Conservation (phyloP, 768 basidiomycete species). For the Kwoniella sp. region DNA sequence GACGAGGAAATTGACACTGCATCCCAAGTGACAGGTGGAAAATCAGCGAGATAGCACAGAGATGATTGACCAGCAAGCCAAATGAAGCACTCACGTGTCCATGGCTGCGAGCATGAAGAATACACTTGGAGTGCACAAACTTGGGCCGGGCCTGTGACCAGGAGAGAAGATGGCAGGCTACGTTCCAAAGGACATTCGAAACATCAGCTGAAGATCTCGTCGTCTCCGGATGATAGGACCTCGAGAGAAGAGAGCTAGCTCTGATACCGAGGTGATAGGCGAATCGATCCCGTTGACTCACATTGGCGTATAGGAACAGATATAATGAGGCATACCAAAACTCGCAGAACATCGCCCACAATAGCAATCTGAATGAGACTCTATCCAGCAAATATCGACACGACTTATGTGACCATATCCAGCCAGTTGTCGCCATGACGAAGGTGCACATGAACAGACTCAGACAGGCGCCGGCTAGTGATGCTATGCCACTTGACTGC, state of each 20-base stretch:
- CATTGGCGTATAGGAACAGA: constrained; percentile 12
- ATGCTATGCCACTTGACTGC: constrained; percentile 10
- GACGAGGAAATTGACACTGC: constrained; percentile 36
- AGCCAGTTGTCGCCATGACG: constrained; percentile 9
- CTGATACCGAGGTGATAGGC: too few species aligned
- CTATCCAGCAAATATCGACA: constrained; percentile 24
- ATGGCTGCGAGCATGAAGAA: constrained; percentile 29
- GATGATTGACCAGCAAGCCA: constrained; percentile 1
- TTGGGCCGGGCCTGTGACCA: constrained; percentile 1
- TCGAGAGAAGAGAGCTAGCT: too few species aligned
- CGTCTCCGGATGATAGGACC: too few species aligned
- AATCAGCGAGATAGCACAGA: background rate
- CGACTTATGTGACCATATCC: constrained; percentile 14
- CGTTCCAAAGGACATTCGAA: background rate
- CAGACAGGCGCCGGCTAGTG: background rate
- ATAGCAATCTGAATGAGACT: constrained; percentile 35
- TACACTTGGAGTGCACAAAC: constrained; percentile 21
- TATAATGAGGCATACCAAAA: constrained; percentile 25
- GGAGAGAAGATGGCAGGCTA: constrained; percentile 10
- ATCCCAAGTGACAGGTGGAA: too few species aligned
- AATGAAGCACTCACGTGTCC: constrained; percentile 12
- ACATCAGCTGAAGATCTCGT: background rate
- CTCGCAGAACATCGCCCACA: constrained; percentile 33
- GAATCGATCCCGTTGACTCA: constrained; percentile 3
- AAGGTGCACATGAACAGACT: background rate